Percentiles rank a stretch among this genome's conserved stretches.
These are phyloP conservation scores for Epichloe sylvatica DNA, from an alignment of 2,329 filamentous ascomycete genomes.

Conservation along the genomic window DNA sequence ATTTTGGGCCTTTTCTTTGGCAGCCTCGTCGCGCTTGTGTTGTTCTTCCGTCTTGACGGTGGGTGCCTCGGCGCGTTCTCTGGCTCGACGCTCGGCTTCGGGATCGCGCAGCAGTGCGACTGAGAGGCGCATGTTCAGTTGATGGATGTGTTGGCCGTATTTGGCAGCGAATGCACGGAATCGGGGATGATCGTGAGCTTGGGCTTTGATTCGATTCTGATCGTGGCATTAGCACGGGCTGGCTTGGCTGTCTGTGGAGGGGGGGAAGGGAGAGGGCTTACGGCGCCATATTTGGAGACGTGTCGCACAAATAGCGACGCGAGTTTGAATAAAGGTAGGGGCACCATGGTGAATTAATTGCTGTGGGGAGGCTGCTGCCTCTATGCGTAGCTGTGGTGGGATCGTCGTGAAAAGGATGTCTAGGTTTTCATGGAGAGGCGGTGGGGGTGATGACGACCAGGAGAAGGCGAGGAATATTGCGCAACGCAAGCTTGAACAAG, in stretches of 20 bases:
- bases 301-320: constrained; percentile 50
- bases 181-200: constrained; percentile 49
- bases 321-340: constrained; percentile 54
- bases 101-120: constrained; percentile 45
- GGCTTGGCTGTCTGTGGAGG: neutral
- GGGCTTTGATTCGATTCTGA: constrained; percentile 51
- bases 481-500: no score
- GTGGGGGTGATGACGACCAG: neutral
- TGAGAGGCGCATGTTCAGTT: constrained; percentile 51
- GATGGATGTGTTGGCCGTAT: constrained; percentile 51
- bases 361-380: neutral
- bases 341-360: constrained; percentile 35
- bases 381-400: neutral
- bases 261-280: constrained; percentile 24
- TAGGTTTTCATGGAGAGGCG: neutral
- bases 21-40: constrained; percentile 37
- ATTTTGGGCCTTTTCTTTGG: constrained; percentile 23
- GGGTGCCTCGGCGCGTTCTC: constrained; percentile 47
- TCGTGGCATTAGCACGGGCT: constrained; percentile 7
- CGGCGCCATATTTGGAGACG: constrained; percentile 55
- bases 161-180: constrained; percentile 47
- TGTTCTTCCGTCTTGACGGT: constrained; percentile 54
- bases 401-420: neutral
- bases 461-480: neutral
- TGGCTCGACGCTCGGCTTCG: constrained; percentile 43